Base-by-base conservation (phyloP, 805 yeast genomes). In the Torulaspora gathmanii region DNA sequence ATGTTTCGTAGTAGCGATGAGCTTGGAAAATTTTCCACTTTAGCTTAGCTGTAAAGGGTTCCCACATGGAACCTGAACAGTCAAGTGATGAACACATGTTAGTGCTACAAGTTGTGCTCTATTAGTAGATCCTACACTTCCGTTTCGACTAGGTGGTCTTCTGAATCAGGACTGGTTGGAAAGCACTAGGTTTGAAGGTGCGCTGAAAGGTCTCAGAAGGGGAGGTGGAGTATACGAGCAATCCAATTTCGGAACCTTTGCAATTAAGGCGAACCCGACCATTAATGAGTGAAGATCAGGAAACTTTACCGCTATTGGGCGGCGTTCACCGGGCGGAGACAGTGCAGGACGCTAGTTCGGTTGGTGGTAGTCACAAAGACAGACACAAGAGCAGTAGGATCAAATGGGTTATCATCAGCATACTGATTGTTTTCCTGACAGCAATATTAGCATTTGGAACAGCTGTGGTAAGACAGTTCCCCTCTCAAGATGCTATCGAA, bases 221-320 rank as follows among this genome's bases (percentile, higher is more conserved):
- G 25, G 8, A 22, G 8, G 25, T 22, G 25, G 25, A 22, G 3
- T 22, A 10, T 6, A 22, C 25, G 25, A 22, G 8, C 2, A 22
- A 6, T 22, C 25, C 8, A 22, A 5, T 3, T 10, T 6, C 8
- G 4, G 25, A 22, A 22, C 25, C 8, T 10, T 22, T 22, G 25
- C 8, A 22, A 22, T 7, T 22, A 22, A 10, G 8, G 10, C 8
- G 25, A 22, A 22, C 10, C 8, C 8, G 25, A 10, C 8, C 25
- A 22, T 22, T 22, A 6, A 41, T 48, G 48, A 33, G 29, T 19
- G 27, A 37, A n/a, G 51, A 48, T 33, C 25, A 41, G 33, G 62
- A 57, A 39, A 56, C 58, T 12, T 55, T 54, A 36, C 61, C 56
- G 9, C 35, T 56, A 17, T 37, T 55, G 33, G 46, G 40, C 16